These are phyloP conservation scores for Daldinia bambusicola DNA, from an alignment of 495 filamentous ascomycete species.

Conservation along the genomic window DNA sequence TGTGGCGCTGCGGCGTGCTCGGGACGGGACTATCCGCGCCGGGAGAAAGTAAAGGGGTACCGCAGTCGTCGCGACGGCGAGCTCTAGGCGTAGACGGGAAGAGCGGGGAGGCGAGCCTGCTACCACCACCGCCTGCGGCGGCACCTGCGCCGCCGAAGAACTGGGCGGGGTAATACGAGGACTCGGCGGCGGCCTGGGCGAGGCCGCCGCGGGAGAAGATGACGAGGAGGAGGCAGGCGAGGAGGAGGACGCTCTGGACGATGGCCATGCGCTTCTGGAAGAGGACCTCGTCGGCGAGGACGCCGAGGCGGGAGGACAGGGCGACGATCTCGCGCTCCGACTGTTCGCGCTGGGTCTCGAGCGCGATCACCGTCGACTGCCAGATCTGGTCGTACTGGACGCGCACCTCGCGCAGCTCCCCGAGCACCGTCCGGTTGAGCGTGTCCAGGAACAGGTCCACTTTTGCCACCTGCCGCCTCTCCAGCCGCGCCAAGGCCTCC, in stretches of 20 bases:
- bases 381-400: constrained; percentile 95
- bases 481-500: constrained; percentile 89
- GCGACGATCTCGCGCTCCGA: constrained; percentile 82
- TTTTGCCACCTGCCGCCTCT: constrained; percentile 86
- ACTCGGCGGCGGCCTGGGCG: constrained; percentile 40
- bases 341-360: constrained; percentile 85
- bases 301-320: constrained; percentile 79
- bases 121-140: constrained; percentile 22
- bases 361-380: constrained; percentile 91
- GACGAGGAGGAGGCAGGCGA: constrained; percentile 87
- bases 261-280: constrained; percentile 96
- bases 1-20: constrained; percentile 6
- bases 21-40: constrained; percentile 13
- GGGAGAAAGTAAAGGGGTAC: constrained; percentile 28
- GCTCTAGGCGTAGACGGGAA: constrained; percentile 41
- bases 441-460: constrained; percentile 82
- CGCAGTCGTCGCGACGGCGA: constrained; percentile 12
- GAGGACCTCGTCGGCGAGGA: constrained; percentile 92
- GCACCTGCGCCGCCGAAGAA: constrained; percentile 33
- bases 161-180: constrained; percentile 45
- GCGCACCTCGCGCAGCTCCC: constrained; percentile 80
- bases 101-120: constrained; percentile 35
- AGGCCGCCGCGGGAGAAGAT: constrained; percentile 72
- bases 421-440: constrained; percentile 87
- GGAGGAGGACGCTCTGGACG: constrained; percentile 84